Evolutionary conservation across 192 early-diverging fungal genomes (phyloP).

Genomic region (Glomus cerebriforme): DNA sequence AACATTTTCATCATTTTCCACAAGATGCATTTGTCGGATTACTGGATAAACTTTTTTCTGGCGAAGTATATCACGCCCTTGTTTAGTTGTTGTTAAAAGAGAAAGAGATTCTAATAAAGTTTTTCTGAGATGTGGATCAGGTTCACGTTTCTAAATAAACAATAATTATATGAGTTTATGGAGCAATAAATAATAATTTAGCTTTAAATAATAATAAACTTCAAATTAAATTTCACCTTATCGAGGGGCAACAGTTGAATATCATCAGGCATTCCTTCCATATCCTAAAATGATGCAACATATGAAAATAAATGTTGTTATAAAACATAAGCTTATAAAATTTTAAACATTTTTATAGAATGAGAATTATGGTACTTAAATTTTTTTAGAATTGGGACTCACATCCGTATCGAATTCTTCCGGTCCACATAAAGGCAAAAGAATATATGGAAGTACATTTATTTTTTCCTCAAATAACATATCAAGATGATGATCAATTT

Average conservation of each 20-base stretch:
- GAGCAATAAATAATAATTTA: too few relatives aligned
- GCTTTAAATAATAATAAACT: constrained; percentile 10
- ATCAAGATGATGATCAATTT: constrained; percentile 63
- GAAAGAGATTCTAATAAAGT: constrained; percentile 82
- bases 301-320: too few relatives aligned
- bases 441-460: constrained; percentile 83
- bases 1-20: constrained; percentile 72
- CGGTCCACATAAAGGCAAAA: constrained; percentile 88
- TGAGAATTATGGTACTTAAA: background rate
- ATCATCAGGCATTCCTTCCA: constrained; percentile 92
- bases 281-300: constrained; percentile 56
- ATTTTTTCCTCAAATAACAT: constrained; percentile 70
- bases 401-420: constrained; percentile 91
- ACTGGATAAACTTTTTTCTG: constrained; percentile 83
- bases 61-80: constrained; percentile 80
- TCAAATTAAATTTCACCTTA: constrained; percentile 49
- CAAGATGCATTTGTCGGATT: constrained; percentile 79
- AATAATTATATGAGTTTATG: constrained; percentile 2
- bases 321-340: too few relatives aligned
- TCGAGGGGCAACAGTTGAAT: constrained; percentile 80
- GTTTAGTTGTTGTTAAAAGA: constrained; percentile 72
- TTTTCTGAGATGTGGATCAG: constrained; percentile 68
- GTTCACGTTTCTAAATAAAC: constrained; percentile 65
- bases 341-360: too few relatives aligned
- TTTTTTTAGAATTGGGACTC: constrained; percentile 6